phyloP scores from a whole-genome alignment of 2,329 filamentous ascomycete genomes.

The Trichoderma atrobrunneum region DNA sequence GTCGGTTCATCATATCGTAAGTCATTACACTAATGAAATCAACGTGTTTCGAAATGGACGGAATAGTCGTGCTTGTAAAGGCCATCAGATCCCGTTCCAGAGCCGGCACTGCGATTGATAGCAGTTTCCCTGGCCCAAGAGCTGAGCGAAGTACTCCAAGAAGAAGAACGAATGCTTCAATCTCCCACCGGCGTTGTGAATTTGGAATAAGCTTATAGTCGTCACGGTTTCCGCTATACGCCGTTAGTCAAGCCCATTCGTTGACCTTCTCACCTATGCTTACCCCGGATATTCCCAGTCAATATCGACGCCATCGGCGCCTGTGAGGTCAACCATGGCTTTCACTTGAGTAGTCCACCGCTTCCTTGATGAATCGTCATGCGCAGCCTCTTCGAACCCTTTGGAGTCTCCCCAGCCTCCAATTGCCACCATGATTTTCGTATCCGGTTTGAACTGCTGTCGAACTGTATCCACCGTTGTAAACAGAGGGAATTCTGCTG shows the following conservation, averaged over 20 bases:
- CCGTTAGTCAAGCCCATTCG: background rate
- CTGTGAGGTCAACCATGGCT: slow-evolving; percentile 58
- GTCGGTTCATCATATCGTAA: slow-evolving; percentile 69
- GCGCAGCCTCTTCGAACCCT: slow-evolving; percentile 60
- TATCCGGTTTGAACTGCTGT: slow-evolving; percentile 45
- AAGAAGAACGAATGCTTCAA: slow-evolving; percentile 61
- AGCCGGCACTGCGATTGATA: slow-evolving; percentile 68
- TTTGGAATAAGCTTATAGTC: slow-evolving; percentile 68
- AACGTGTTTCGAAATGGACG: slow-evolving; percentile 55
- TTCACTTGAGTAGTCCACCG: slow-evolving; percentile 64
- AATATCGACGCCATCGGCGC: slow-evolving; percentile 63
- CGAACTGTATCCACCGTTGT: slow-evolving; percentile 49
- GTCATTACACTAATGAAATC: slow-evolving; percentile 69
- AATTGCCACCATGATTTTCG: slow-evolving; percentile 67
- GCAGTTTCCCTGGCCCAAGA: slow-evolving; percentile 54
- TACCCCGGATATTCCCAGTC: slow-evolving; percentile 64
- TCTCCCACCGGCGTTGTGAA: slow-evolving; percentile 56
- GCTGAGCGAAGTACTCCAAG: slow-evolving; percentile 56
- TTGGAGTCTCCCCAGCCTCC: slow-evolving; percentile 71
- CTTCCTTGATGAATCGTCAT: slow-evolving; percentile 48
- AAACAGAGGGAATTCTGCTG: slow-evolving; percentile 50
- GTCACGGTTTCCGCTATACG: slow-evolving; percentile 59
- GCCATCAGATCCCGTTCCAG: slow-evolving; percentile 64
- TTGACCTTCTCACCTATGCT: background rate
- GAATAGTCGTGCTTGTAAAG: slow-evolving; percentile 57